Base-by-base conservation (phyloP, 2,329 filamentous ascomycete genomes). In the Stagonosporopsis rhizophila region DNA sequence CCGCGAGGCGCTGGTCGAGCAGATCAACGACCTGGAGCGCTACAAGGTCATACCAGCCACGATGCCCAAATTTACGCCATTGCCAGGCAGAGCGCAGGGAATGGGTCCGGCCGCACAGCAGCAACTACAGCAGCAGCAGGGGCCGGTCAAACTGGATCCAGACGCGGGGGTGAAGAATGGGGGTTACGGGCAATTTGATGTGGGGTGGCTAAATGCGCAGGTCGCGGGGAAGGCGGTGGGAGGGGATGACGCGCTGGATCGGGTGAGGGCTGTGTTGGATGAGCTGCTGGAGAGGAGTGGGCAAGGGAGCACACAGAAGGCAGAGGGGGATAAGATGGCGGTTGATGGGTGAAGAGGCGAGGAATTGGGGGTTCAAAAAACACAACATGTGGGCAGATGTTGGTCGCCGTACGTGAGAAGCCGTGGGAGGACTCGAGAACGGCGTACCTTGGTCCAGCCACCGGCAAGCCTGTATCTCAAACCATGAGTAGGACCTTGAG, bases 121-220 rank as follows among this genome's bases (percentile, higher is more conserved):
- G 47, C 39, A 53, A 17, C 49, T 51, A 22, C 40, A 50, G 25
- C 52, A 56, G 19, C 22, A 45, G 23, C 52, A 45, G 25, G 37
- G 41, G 19, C 28, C 35, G 8, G 19, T 19, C 17, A 46, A 42
- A 37, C 53, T 42, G 27, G 67, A 73, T 41, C 55, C 64, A 2
- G 68, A 73, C 44, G 67, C 59, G 5, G 59, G 56, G 6, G 69
- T 76, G 11, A 79, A 72, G 48, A 82, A 82, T 62, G 78, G 77
- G 12, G 81, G 81, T 7, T 63, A 82, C 40, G 81, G 81, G 7
- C 73, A 77, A 79, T 80, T 97, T 49, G 93, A 97, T 71, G 88
- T 96, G 14, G 93, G 93, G 28, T 94, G 90, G 86, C 77, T 98
- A 67, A 98, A 97, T 72, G 93, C 91, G 68, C 85, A 91, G 54